A percentile compares a stretch with the other conserved stretches of the same genome.
Evolutionary conservation across 257 asterid species (phyloP).

Genomic region (Forsythia suspensa): DNA sequence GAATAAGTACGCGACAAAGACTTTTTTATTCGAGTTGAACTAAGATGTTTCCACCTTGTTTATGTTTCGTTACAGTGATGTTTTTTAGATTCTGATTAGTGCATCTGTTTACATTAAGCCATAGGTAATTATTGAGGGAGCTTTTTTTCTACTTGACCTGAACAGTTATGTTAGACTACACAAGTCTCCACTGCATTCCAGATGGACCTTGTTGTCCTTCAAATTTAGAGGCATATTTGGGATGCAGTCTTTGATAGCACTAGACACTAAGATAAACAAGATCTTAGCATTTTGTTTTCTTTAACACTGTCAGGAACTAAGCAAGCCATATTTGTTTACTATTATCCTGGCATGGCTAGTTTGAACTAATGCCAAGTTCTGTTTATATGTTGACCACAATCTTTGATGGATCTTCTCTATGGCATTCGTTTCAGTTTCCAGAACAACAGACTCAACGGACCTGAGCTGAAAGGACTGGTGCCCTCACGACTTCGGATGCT

Average conservation of each 20-base stretch:
- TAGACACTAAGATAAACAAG: background rate
- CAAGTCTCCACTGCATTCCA: too few relatives aligned
- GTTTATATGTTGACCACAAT: background rate
- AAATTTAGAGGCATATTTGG: background rate
- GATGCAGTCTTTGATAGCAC: background rate
- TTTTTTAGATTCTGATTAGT: too few relatives aligned
- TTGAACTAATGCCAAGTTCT: background rate
- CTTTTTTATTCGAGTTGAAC: too few relatives aligned
- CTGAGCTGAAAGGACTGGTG: constrained; percentile 87
- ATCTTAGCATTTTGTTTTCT: too few relatives aligned
- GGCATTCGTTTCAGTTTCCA: constrained; percentile 46
- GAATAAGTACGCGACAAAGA: too few relatives aligned
- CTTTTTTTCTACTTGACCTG: background rate
- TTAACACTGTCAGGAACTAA: background rate
- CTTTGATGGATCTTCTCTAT: background rate
- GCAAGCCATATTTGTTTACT: background rate
- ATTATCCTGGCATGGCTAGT: background rate
- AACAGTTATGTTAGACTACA: too few relatives aligned
- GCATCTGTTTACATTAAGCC: too few relatives aligned
- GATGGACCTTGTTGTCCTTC: background rate
- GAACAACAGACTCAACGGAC: constrained; percentile 74
- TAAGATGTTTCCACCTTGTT: too few relatives aligned
- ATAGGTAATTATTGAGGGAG: too few relatives aligned
- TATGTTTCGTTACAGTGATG: too few relatives aligned
- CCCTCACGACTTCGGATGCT: constrained; percentile 88